Evolutionary conservation across 1,284 basidiomycete genomes (phyloP).

Genomic region (Apiotrichum brassicae): DNA sequence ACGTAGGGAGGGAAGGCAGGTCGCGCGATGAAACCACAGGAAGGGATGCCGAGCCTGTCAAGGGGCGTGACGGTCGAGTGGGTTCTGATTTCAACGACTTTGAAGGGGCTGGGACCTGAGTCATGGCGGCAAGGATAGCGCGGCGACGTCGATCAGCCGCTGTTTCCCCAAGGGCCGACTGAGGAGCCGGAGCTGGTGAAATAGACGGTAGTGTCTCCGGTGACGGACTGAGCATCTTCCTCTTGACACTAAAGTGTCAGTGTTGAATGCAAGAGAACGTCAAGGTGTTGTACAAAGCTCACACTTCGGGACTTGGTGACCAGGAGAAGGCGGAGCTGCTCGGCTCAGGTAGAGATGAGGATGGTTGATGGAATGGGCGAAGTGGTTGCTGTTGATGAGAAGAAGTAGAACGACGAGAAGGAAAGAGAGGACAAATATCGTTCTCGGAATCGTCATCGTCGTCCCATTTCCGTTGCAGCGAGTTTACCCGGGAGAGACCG

Average conservation of each 20-base stretch:
- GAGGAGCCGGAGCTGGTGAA: too few relatives aligned
- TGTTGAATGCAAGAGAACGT: too few relatives aligned
- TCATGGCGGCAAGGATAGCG: conserved; percentile 41
- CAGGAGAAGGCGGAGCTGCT: conserved; percentile 19
- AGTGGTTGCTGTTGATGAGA: too few relatives aligned
- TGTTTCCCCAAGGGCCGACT: conserved; percentile 20
- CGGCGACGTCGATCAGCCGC: conserved; percentile 33
- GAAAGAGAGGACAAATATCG: neutral
- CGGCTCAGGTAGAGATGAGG: neutral
- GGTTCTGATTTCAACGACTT: neutral
- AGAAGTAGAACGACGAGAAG: too few relatives aligned
- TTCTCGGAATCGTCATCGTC: conserved; percentile 20
- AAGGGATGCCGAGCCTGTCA: too few relatives aligned
- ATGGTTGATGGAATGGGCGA: too few relatives aligned
- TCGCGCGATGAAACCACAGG: too few relatives aligned
- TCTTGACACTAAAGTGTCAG: neutral
- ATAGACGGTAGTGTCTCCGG: too few relatives aligned
- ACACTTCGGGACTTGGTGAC: conserved; percentile 24
- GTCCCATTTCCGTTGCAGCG: conserved; percentile 38
- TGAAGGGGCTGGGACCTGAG: conserved; percentile 7
- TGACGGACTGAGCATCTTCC: conserved; percentile 1
- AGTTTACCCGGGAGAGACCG: conserved; percentile 32
- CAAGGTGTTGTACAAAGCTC: conserved; percentile 1
- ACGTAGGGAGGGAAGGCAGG: conserved; percentile 11
- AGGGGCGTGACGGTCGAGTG: neutral